phyloP scores from a whole-genome alignment of 1,284 basidiomycete genomes.

The Thecaphora frezii region DNA sequence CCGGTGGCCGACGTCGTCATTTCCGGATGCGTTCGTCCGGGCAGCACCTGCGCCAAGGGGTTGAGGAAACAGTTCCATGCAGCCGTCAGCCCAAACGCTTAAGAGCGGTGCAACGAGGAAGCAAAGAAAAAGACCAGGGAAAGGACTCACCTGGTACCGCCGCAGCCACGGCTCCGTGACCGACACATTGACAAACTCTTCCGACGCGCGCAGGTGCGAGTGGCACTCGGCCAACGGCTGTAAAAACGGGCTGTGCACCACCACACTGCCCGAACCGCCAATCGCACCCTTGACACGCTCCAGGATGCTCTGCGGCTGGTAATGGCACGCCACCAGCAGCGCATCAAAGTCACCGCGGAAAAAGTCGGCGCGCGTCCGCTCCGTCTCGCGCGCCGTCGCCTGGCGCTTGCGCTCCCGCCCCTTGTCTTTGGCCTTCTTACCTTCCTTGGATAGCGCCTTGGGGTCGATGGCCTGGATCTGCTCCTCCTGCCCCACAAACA shows the following conservation, averaged over 20 bases:
- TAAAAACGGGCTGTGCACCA: constrained; percentile 79
- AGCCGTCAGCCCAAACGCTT: constrained; percentile 1
- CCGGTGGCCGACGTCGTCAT: constrained; percentile 89
- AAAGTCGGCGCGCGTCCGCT: constrained; percentile 72
- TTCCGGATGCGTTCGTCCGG: constrained; percentile 90
- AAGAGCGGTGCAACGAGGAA: no score
- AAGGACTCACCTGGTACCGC: constrained; percentile 69
- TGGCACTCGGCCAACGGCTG: constrained; percentile 76
- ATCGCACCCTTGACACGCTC: constrained; percentile 75
- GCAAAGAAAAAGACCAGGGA: not conserved
- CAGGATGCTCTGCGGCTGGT: constrained; percentile 82
- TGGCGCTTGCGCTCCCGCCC: constrained; percentile 33
- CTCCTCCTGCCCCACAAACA: constrained; percentile 22
- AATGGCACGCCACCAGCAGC: constrained; percentile 78
- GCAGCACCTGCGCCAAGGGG: constrained; percentile 66
- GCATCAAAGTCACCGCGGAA: constrained; percentile 70
- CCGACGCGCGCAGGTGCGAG: constrained; percentile 69
- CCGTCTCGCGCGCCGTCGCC: constrained; percentile 21
- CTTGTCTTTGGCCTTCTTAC: constrained; percentile 23
- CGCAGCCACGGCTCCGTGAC: constrained; percentile 87
- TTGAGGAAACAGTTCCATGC: not conserved
- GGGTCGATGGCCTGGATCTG: not conserved
- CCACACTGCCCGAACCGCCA: constrained; percentile 80
- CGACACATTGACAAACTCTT: constrained; percentile 74
- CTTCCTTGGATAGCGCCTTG: not conserved